These are phyloP conservation scores for Erodium maritimum DNA, from an alignment of 345 rosid genomes.

Conservation along the genomic window DNA sequence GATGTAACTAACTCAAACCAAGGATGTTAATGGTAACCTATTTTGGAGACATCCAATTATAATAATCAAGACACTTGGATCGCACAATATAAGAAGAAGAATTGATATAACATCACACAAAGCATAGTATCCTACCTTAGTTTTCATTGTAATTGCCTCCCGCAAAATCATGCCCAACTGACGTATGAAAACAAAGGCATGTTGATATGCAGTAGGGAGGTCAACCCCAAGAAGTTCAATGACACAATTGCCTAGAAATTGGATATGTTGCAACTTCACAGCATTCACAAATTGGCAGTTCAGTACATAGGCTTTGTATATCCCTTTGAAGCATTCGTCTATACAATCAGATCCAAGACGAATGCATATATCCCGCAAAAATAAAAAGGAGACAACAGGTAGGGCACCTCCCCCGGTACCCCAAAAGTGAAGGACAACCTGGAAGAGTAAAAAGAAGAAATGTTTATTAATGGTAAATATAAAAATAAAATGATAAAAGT, in stretches of 20 bases:
- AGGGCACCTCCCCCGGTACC: slow-evolving; percentile 85
- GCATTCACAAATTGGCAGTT: slow-evolving; percentile 86
- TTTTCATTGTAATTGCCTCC: slow-evolving; percentile 74
- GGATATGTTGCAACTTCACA: slow-evolving; percentile 58
- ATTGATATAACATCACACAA: no score
- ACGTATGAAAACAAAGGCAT: slow-evolving; percentile 80
- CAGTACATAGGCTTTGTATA: slow-evolving; percentile 83
- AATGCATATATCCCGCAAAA: slow-evolving; percentile 72
- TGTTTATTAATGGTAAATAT: not conserved
- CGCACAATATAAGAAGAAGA: not conserved
- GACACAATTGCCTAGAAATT: slow-evolving; percentile 74
- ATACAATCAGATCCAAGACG: slow-evolving; percentile 67
- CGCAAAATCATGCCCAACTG: slow-evolving; percentile 77
- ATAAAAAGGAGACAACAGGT: slow-evolving; percentile 71
- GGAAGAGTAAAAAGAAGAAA: slow-evolving; percentile 6
- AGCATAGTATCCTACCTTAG: slow-evolving; percentile 45
- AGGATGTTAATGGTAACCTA: no score
- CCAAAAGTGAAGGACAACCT: slow-evolving; percentile 94
- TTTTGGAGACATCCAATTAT: no score
- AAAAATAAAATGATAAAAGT: not conserved
- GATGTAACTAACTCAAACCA: no score
- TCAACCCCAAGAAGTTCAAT: slow-evolving; percentile 81
- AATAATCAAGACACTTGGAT: not conserved
- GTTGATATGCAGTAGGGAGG: slow-evolving; percentile 83
- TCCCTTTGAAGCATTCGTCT: slow-evolving; percentile 84